Evolutionary conservation across 1,284 basidiomycete genomes (phyloP).

Genomic region (Tilletia indica): DNA sequence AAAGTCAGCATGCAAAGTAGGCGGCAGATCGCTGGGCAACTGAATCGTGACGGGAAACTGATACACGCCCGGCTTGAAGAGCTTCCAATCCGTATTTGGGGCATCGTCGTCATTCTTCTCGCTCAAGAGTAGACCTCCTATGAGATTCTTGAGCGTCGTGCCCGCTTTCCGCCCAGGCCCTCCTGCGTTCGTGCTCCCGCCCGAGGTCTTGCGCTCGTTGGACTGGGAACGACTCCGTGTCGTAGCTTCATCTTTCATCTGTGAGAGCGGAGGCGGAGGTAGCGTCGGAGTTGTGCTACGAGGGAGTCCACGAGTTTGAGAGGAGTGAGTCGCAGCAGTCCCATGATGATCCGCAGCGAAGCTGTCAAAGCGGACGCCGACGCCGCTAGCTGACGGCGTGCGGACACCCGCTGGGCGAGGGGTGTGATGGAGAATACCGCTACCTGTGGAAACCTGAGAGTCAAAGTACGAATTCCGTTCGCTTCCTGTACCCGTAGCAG

Average conservation of each 20-base stretch:
- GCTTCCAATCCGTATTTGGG: constrained; percentile 69
- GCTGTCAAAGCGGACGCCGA: not conserved
- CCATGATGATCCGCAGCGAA: no score
- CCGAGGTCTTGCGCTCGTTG: not conserved
- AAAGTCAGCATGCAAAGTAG: constrained; percentile 74
- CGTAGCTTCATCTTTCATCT: constrained; percentile 51
- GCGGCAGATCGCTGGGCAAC: constrained; percentile 77
- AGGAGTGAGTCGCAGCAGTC: not conserved
- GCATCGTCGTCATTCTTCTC: constrained; percentile 32
- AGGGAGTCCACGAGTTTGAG: not conserved
- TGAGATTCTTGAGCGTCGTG: constrained; percentile 30
- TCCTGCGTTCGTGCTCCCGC: not conserved
- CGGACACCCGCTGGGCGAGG: not conserved
- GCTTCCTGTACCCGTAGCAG: not conserved
- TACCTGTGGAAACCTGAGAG: no score
- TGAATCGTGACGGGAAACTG: constrained; percentile 90
- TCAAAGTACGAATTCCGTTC: constrained; percentile 1
- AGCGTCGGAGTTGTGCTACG: constrained; percentile 18
- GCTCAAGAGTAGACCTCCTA: constrained; percentile 28
- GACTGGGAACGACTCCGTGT: constrained; percentile 14
- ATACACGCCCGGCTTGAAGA: constrained; percentile 87
- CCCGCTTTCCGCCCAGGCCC: not conserved
- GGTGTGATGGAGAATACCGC: not conserved
- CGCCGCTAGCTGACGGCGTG: not conserved
- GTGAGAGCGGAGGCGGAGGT: constrained; percentile 27